These are phyloP conservation scores for Poterioochromonas sp. DNA, from an alignment of 352 stramenopile genomes.

Conservation along the genomic window DNA sequence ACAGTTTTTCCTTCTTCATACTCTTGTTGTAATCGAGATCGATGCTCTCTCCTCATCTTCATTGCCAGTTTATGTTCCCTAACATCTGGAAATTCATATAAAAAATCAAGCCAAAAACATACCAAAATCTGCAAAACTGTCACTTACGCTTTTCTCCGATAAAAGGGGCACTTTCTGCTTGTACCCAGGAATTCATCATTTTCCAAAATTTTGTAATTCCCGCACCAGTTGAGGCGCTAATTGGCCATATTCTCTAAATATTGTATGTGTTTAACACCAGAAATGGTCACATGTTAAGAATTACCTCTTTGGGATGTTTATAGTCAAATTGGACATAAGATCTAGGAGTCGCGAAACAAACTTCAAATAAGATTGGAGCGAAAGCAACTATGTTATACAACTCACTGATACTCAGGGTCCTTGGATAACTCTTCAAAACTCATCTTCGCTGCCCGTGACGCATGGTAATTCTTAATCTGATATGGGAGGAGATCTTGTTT, in stretches of 20 bases:
- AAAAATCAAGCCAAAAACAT: not conserved
- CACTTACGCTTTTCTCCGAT: not conserved
- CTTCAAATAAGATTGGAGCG: not conserved
- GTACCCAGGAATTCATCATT: not conserved
- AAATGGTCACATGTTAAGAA: not conserved
- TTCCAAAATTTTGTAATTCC: constrained; percentile 9
- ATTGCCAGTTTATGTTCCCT: not conserved
- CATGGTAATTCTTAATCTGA: not conserved
- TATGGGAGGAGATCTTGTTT: not conserved
- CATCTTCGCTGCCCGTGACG: not conserved
- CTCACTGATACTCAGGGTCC: not conserved
- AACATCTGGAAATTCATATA: not conserved
- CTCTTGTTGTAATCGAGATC: no score
- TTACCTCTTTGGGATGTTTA: not conserved
- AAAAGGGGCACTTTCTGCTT: not conserved
- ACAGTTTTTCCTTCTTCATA: no score
- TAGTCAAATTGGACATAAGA: not conserved
- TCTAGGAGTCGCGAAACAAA: not conserved
- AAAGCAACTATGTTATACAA: not conserved
- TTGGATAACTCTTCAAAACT: not conserved
- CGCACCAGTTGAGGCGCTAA: constrained; percentile 17
- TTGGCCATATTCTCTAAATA: not conserved
- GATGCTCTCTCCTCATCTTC: no score
- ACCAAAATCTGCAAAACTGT: not conserved
- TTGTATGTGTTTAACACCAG: not conserved